Evolutionary conservation across 352 stramenopile species (phyloP).

Genomic region (Globisporangium iwayamae): DNA sequence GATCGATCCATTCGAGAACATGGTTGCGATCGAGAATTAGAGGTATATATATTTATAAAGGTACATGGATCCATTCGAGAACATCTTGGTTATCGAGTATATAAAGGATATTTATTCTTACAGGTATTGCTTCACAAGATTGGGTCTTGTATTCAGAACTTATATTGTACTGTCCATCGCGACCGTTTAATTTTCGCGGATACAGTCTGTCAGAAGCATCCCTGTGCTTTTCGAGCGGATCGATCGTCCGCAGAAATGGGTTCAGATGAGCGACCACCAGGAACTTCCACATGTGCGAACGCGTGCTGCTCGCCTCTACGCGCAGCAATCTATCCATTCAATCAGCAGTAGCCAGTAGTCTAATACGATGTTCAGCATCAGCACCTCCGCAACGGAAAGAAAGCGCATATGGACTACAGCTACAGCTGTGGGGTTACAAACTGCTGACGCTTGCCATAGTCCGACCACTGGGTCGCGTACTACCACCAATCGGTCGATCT

Average conservation of each 20-base stretch:
- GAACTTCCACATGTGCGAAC: not conserved
- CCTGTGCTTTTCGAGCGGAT: not conserved
- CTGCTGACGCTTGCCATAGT: not conserved
- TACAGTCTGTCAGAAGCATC: not conserved
- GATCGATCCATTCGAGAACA: slow-evolving; percentile 12
- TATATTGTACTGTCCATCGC: not conserved
- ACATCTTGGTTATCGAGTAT: not conserved
- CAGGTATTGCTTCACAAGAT: not conserved
- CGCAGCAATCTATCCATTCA: not conserved
- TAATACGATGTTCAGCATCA: too few species aligned
- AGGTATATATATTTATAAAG: not conserved
- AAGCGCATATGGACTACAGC: too few species aligned
- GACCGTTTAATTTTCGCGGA: not conserved
- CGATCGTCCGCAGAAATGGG: not conserved
- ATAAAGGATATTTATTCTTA: not conserved
- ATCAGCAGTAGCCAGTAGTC: not conserved
- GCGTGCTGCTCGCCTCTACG: not conserved
- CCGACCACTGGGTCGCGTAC: not conserved
- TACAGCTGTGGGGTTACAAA: not conserved
- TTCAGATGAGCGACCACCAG: not conserved
- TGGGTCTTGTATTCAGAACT: not conserved
- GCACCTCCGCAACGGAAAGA: not conserved
- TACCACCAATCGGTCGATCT: not conserved
- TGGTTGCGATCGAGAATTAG: not conserved
- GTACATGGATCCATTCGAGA: too few species aligned